Evolutionary conservation across 192 early-diverging fungal genomes (phyloP).

Genomic region (Gonapodya sp.): DNA sequence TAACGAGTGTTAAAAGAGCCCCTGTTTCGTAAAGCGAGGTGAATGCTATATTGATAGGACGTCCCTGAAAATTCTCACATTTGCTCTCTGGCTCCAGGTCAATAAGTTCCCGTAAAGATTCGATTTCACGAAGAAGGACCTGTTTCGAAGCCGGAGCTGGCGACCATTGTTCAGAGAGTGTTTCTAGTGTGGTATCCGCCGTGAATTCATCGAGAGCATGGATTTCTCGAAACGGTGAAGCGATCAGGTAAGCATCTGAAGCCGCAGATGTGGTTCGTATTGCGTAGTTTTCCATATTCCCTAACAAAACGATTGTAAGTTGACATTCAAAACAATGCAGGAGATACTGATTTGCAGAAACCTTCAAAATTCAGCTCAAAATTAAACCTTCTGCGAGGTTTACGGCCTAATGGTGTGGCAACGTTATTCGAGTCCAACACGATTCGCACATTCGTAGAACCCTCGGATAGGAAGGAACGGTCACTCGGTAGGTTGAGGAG

Average conservation of each 20-base stretch:
- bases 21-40: background rate
- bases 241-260: constrained; percentile 21
- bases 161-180: constrained; percentile 26
- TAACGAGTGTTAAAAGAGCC: background rate
- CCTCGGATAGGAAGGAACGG: too few species aligned
- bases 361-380: too few species aligned
- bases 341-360: too few species aligned
- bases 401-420: too few species aligned
- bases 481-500: too few species aligned
- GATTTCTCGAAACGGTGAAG: constrained; percentile 29
- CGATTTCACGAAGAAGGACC: constrained; percentile 47
- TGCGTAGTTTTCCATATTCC: background rate
- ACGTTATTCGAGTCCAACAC: too few species aligned
- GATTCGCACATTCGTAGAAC: too few species aligned
- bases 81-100: constrained; percentile 75
- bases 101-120: constrained; percentile 51
- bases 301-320: background rate
- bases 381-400: too few species aligned
- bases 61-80: constrained; percentile 43
- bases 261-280: constrained; percentile 14
- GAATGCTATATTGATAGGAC: background rate
- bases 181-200: constrained; percentile 17
- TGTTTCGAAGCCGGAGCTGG: constrained; percentile 25
- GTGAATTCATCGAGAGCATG: constrained; percentile 19
- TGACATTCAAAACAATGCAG: too few species aligned